phyloP scores from a whole-genome alignment of 768 basidiomycete species.

The Termitomyces sp. region DNA sequence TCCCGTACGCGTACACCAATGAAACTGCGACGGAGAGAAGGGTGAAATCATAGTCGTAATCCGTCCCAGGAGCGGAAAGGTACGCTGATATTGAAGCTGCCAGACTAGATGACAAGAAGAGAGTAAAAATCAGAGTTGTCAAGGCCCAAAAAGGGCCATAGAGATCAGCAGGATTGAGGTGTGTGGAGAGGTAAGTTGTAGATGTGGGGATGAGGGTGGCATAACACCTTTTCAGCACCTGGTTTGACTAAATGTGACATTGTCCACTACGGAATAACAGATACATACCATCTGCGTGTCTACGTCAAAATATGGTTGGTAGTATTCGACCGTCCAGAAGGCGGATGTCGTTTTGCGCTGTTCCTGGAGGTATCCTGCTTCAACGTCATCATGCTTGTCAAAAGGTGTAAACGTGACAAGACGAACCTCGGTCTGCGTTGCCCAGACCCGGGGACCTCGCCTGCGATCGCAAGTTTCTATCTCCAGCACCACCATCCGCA shows the following conservation, averaged over 20 bases:
- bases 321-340: constrained; percentile 84
- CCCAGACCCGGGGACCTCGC: constrained; percentile 37
- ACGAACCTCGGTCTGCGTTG: constrained; percentile 51
- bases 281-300: constrained; percentile 67
- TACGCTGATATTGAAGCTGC: constrained; percentile 87
- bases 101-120: constrained; percentile 92
- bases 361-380: constrained; percentile 64
- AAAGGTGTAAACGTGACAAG: background rate
- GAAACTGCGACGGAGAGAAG: constrained; percentile 79
- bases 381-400: background rate
- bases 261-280: background rate
- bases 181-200: constrained; percentile 57
- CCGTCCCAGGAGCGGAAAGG: constrained; percentile 55
- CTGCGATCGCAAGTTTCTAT: constrained; percentile 21
- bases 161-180: constrained; percentile 68
- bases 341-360: constrained; percentile 44
- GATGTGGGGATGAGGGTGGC: constrained; percentile 74
- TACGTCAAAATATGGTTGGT: constrained; percentile 86
- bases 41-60: constrained; percentile 82
- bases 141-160: constrained; percentile 98
- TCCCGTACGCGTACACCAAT: constrained; percentile 84
- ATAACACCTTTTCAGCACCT: constrained; percentile 76
- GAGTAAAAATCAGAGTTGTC: constrained; percentile 88
- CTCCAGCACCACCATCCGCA: constrained; percentile 29
- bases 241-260: background rate